phyloP scores from a whole-genome alignment of 1,139 yeast genomes.

The Zygoascus hellenicus region DNA sequence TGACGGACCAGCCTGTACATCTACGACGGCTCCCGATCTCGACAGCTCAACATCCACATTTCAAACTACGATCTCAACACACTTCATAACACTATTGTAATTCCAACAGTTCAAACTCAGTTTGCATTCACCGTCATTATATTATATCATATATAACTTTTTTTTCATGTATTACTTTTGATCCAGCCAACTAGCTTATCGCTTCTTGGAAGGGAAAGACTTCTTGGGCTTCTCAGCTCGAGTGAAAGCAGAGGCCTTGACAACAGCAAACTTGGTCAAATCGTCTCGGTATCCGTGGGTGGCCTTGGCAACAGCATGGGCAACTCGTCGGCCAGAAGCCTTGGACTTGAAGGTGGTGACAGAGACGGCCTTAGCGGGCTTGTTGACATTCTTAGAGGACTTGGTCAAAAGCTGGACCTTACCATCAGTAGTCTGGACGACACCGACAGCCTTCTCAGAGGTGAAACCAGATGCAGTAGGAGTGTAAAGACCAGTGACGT shows the following conservation, averaged over 20 bases:
- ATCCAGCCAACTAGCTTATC: slow-evolving; percentile 13
- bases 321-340: slow-evolving; percentile 41
- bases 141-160: slow-evolving; percentile 2
- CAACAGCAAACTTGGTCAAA: slow-evolving; percentile 41
- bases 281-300: slow-evolving; percentile 45
- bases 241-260: slow-evolving; percentile 42
- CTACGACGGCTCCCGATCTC: no score
- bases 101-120: neutral
- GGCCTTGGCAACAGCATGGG: slow-evolving; percentile 42
- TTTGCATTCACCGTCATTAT: slow-evolving; percentile 3
- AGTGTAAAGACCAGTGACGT: slow-evolving; percentile 43
- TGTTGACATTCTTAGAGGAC: slow-evolving; percentile 39
- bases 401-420: slow-evolving; percentile 40
- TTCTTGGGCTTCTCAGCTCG: slow-evolving; percentile 37
- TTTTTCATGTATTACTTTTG: neutral
- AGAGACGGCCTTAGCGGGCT: slow-evolving; percentile 39
- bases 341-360: slow-evolving; percentile 38
- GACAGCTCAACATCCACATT: no score
- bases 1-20: no score
- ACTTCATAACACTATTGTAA: no score
- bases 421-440: slow-evolving; percentile 35
- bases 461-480: slow-evolving; percentile 43
- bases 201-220: slow-evolving; percentile 30
- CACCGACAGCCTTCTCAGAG: slow-evolving; percentile 45
- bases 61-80: no score